Evolutionary conservation across 2,329 filamentous ascomycete species (phyloP), one percentile per base, ranked within the genome.

Genomic region (Huntiella decipiens): DNA sequence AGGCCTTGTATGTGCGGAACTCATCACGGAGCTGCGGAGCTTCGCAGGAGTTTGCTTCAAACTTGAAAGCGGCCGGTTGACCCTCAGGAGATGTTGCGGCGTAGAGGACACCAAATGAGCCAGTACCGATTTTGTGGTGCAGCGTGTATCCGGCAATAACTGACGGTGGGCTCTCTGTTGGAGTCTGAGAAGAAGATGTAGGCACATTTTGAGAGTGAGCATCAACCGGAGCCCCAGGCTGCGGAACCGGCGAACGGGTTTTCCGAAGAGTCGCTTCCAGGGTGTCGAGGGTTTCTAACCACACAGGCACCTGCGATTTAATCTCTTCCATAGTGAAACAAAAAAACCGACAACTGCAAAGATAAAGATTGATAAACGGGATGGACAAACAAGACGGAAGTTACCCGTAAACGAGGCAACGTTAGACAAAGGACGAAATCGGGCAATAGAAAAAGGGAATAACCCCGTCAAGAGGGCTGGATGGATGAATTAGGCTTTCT

Each of bases 51-150:
- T 22, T 43, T 34, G 33, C 38, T 39, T 49, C 47, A 46, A 49
- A 49, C 28, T 49, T 49, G 34, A 49, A 36, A 7, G 47, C 47
- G 6, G 46, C 22, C 16, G 38, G 38, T 35, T 40, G 34, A 8
- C 11, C 33, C 2, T 33, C 39, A 2, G 40, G 33, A 11, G 38
- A 22, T 15, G 45, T 40, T 3, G 43, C 47, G n/a, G 40, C 47
- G 28, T 46, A 49, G 5, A 49, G 41, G n/a, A 49, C 47, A 10
- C 47, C 47, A 34, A 49, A 49, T 10, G 47, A 49, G 8, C 47
- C 47, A 7, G 44, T 46, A 33, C 47, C 47, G 15, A 49, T 38
- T 36, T 46, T 45, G 19, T 49, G 39, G 19, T 41, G 39, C 11
- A 41, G 13, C 1, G 39, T 41, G 19, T 41, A 41, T 22, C 39